phyloP scores from a whole-genome alignment of 2,329 filamentous ascomycete species.

The Ophiosphaerella narmari region DNA sequence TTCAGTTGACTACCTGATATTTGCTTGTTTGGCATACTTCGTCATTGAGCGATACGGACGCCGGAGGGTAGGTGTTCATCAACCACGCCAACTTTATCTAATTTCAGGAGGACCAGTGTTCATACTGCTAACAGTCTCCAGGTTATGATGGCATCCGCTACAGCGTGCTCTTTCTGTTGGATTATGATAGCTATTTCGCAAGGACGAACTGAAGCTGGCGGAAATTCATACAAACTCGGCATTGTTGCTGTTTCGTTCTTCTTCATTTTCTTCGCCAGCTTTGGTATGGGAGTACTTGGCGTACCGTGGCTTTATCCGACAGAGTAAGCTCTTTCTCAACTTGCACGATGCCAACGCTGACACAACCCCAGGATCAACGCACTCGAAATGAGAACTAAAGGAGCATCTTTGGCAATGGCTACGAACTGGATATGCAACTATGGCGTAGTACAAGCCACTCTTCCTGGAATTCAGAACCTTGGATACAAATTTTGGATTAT shows the following conservation, averaged over 20 bases:
- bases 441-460: slow-evolving; percentile 38
- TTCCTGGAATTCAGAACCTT: slow-evolving; percentile 48
- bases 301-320: slow-evolving; percentile 45
- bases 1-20: slow-evolving; percentile 53
- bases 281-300: slow-evolving; percentile 42
- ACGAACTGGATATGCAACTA: slow-evolving; percentile 44
- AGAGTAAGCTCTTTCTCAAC: slow-evolving; percentile 15
- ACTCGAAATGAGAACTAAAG: slow-evolving; percentile 43
- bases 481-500: slow-evolving; percentile 61
- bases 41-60: slow-evolving; percentile 56
- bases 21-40: slow-evolving; percentile 50
- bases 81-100: background rate
- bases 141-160: slow-evolving; percentile 56
- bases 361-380: slow-evolving; percentile 31
- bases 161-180: slow-evolving; percentile 56
- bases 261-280: slow-evolving; percentile 42
- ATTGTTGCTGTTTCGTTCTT: slow-evolving; percentile 56
- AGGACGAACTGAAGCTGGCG: slow-evolving; percentile 48
- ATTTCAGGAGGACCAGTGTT: too few relatives aligned
- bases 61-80: slow-evolving; percentile 33
- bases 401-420: slow-evolving; percentile 38
- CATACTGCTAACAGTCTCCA: slow-evolving; percentile 4
- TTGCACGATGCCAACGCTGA: background rate
- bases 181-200: slow-evolving; percentile 54
- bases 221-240: slow-evolving; percentile 51